These are phyloP conservation scores for Penicillium sp. DNA, from an alignment of 2,329 filamentous ascomycete species.

Conservation along the genomic window DNA sequence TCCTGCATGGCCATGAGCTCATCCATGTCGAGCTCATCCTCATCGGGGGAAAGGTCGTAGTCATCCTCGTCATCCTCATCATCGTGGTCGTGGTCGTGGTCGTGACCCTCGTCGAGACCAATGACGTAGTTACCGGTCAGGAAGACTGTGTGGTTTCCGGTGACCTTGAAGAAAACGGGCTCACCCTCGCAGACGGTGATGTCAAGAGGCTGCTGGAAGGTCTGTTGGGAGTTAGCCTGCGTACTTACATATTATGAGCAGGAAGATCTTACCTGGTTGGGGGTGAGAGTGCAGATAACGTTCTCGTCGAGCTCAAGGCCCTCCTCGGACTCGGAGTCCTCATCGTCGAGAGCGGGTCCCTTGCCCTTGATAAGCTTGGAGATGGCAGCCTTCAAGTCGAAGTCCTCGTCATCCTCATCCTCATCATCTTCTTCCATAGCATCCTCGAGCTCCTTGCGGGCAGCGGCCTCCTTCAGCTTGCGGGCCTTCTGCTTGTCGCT, in stretches of 20 bases:
- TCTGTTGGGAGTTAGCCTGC: constrained; percentile 53
- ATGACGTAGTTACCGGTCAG: constrained; percentile 96
- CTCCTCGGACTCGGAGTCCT: constrained; percentile 59
- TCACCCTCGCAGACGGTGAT: constrained; percentile 89
- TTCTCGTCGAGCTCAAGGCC: constrained; percentile 78
- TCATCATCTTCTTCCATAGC: constrained; percentile 61
- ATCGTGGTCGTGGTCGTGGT: constrained; percentile 56
- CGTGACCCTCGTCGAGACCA: constrained; percentile 58
- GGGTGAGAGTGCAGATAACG: constrained; percentile 93
- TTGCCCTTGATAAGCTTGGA: constrained; percentile 66
- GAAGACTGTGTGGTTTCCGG: constrained; percentile 85
- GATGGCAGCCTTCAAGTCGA: constrained; percentile 50
- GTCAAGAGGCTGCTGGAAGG: constrained; percentile 93
- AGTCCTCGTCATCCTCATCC: constrained; percentile 65
- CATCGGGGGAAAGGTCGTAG: constrained; percentile 78
- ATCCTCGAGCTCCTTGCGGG: constrained; percentile 75
- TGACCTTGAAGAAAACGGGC: constrained; percentile 87
- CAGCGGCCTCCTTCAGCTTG: constrained; percentile 78
- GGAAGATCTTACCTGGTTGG: constrained; percentile 70
- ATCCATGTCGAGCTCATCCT: constrained; percentile 69
- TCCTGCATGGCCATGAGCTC: constrained; percentile 49
- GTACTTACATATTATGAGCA: background rate
- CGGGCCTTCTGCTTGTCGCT: constrained; percentile 89
- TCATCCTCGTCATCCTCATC: constrained; percentile 68
- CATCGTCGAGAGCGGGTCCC: constrained; percentile 69